phyloP scores from a whole-genome alignment of 768 basidiomycete genomes.

The Podaxis mareebaensis region DNA sequence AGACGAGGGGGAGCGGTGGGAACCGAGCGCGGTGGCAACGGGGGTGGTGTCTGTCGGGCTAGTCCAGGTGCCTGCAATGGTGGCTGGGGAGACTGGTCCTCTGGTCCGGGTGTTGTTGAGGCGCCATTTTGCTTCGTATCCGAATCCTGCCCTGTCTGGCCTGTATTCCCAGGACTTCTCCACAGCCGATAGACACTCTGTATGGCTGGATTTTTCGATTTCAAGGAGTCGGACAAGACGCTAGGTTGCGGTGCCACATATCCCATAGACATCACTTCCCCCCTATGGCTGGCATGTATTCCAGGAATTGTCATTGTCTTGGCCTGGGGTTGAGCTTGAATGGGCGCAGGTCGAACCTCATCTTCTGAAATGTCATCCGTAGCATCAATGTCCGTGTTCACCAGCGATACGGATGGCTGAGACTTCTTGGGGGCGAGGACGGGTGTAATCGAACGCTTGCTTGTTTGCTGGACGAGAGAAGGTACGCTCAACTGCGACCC shows the following conservation, averaged over 20 bases:
- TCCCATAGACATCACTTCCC: constrained; percentile 85
- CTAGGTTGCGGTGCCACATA: constrained; percentile 55
- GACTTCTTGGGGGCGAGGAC: constrained; percentile 29
- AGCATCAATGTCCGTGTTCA: constrained; percentile 32
- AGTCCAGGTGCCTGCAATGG: constrained; percentile 16
- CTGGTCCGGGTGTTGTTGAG: not conserved
- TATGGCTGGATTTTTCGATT: constrained; percentile 55
- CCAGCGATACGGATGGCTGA: constrained; percentile 36
- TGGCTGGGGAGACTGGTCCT: not conserved
- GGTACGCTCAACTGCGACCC: constrained; percentile 9
- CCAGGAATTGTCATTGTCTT: constrained; percentile 87
- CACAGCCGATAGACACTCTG: constrained; percentile 75
- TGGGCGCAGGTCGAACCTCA: constrained; percentile 41
- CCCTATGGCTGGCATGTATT: constrained; percentile 82
- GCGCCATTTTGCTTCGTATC: constrained; percentile 14
- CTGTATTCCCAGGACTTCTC: constrained; percentile 49
- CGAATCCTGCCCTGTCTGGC: constrained; percentile 21
- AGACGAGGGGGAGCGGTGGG: constrained; percentile 9
- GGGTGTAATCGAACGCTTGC: constrained; percentile 17
- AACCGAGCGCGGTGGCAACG: constrained; percentile 48
- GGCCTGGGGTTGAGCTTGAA: constrained; percentile 76
- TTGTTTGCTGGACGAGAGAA: constrained; percentile 20
- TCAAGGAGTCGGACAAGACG: constrained; percentile 26
- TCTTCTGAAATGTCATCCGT: constrained; percentile 27
- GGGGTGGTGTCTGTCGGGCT: constrained; percentile 33